Conservation (phyloP, 1,139 yeast species). For the Yamadazyma atmosphaerica region DNA sequence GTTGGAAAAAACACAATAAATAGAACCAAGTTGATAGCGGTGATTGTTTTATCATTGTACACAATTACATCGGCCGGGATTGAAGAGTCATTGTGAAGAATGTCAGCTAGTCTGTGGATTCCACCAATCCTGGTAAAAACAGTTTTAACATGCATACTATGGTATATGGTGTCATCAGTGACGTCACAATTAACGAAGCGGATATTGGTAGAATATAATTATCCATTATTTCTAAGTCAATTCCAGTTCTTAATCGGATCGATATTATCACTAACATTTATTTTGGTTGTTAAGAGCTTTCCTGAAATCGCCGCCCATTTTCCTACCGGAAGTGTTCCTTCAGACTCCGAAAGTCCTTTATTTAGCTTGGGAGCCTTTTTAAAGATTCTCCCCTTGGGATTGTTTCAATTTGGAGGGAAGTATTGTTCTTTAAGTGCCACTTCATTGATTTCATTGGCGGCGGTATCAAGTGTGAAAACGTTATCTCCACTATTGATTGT, state of each 20-base stretch:
- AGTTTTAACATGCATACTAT: constrained; percentile 34
- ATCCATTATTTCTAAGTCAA: constrained; percentile 53
- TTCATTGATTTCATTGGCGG: constrained; percentile 38
- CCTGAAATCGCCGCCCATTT: constrained; percentile 23
- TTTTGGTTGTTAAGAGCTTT: constrained; percentile 20
- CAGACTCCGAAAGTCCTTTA: constrained; percentile 20
- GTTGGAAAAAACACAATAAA: too few species aligned
- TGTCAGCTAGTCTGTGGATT: too few species aligned
- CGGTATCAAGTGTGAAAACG: constrained; percentile 42
- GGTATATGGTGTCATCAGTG: constrained; percentile 49
- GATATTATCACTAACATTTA: constrained; percentile 26
- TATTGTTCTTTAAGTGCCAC: constrained; percentile 40
- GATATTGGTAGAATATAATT: constrained; percentile 41
- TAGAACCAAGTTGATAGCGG: too few species aligned
- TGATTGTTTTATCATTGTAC: too few species aligned
- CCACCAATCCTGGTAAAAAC: constrained; percentile 36
- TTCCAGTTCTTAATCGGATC: constrained; percentile 47
- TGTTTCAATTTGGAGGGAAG: constrained; percentile 41
- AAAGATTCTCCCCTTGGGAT: constrained; percentile 38
- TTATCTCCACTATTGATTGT: constrained; percentile 41
- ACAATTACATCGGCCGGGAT: too few species aligned
- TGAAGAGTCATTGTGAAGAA: too few species aligned
- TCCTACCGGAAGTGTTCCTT: constrained; percentile 35
- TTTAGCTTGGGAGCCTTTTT: constrained; percentile 23
- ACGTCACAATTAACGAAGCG: constrained; percentile 50